Conservation (phyloP, 2,329 filamentous ascomycete genomes). For the Tolypocladium ovalisporum region DNA sequence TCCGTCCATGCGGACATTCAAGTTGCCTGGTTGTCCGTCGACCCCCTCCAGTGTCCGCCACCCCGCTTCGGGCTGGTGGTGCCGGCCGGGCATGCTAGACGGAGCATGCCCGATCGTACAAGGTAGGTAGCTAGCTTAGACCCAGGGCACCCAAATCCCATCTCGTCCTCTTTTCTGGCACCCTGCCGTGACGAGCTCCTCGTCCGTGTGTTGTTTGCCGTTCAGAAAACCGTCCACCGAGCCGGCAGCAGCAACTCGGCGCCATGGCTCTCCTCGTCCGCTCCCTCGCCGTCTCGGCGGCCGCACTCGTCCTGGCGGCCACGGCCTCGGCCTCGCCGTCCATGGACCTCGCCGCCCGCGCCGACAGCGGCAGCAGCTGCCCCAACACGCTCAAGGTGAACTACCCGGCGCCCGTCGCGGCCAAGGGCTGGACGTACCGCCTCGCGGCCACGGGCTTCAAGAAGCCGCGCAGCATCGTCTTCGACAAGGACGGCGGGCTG, state of each 20-base stretch:
- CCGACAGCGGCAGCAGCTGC: slow-evolving; percentile 13
- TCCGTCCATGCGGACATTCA: no score
- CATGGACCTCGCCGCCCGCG: background rate
- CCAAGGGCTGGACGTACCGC: slow-evolving; percentile 31
- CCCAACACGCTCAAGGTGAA: slow-evolving; percentile 21
- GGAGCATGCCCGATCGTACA: background rate
- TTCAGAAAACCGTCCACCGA: background rate
- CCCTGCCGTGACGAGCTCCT: background rate
- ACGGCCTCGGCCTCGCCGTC: background rate
- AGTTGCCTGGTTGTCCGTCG: background rate
- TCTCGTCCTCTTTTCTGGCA: slow-evolving; percentile 1
- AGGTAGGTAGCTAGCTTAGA: no score
- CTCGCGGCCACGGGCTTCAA: slow-evolving; percentile 29
- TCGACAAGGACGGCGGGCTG: slow-evolving; percentile 33
- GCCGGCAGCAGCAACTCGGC: no score
- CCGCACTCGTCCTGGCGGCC: background rate
- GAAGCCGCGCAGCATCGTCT: slow-evolving; percentile 31
- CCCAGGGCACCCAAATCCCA: background rate
- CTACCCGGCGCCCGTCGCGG: slow-evolving; percentile 25
- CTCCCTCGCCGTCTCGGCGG: background rate
- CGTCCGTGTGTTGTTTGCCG: no score
- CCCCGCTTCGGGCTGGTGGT: background rate
- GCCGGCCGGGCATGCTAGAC: background rate
- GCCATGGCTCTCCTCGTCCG: slow-evolving; percentile 1
- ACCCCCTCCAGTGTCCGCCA: background rate